Percentiles rank a stretch among this genome's conserved stretches.
These are phyloP conservation scores for Lojkania enalia DNA, from an alignment of 2,329 filamentous ascomycete species.

Conservation along the genomic window DNA sequence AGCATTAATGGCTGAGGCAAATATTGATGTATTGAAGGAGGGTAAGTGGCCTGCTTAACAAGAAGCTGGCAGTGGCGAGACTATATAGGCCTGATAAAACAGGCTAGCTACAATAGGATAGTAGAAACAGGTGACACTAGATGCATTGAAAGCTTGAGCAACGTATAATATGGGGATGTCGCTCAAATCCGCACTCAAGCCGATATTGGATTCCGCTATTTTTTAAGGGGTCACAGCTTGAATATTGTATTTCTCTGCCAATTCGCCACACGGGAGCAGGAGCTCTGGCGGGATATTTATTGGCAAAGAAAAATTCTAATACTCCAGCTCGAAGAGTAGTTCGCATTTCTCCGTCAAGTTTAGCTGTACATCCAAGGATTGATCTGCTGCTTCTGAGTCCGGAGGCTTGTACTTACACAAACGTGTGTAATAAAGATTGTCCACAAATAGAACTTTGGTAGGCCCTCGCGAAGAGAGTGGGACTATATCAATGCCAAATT, in stretches of 20 bases:
- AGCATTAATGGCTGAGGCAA: no score
- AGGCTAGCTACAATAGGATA: no score
- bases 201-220: slow-evolving; percentile 21
- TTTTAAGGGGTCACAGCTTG: slow-evolving; percentile 23
- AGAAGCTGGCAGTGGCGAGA: no score
- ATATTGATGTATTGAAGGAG: no score
- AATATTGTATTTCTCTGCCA: slow-evolving; percentile 49
- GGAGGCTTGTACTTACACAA: slow-evolving; percentile 24
- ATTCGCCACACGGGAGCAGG: slow-evolving; percentile 54
- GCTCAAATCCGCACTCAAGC: no score
- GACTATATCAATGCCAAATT: slow-evolving; percentile 44
- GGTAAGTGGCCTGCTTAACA: no score
- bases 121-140: no score
- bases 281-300: slow-evolving; percentile 52
- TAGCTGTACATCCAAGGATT: slow-evolving; percentile 23
- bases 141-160: slow-evolving; percentile 25
- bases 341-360: slow-evolving; percentile 22
- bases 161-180: slow-evolving; percentile 24
- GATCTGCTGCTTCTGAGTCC: slow-evolving; percentile 16
- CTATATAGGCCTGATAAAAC: no score
- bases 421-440: no score
- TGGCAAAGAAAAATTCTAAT: slow-evolving; percentile 35
- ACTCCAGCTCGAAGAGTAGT: slow-evolving; percentile 21
- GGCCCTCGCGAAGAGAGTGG: slow-evolving; percentile 7
- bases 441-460: no score